Evolutionary conservation across 2,329 filamentous ascomycete species (phyloP), one percentile per base, ranked within the genome.

Genomic region (Colletotrichum aenigma): DNA sequence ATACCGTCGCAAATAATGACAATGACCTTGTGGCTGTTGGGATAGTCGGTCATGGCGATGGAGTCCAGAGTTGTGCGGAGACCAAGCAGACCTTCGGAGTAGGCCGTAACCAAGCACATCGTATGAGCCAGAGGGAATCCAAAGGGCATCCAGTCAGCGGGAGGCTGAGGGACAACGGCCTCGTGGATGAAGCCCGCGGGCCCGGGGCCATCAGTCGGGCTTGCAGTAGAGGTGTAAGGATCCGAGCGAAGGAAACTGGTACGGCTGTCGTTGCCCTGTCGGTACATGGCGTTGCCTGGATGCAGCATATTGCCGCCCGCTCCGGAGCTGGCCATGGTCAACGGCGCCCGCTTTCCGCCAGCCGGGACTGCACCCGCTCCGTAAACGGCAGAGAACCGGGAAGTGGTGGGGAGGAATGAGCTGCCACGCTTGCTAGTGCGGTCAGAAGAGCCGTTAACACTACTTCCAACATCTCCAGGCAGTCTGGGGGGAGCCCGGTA

Each of bases 11-110:
- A 99, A 80, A 99, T 95, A 80, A 98, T 95, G 76, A 99, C 90
- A 80, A 99, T 97, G 32, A 96, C 92, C 86, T 99, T 99, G 90
- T 99, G 97, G 84, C 96, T 98, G 89, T 99, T 99, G 66, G 97
- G 97, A 81, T 99, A 99, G 84, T 99, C 97, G 4, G 97, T 99
- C 86, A 95, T 98, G 66, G 96, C 97, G 82, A 99, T 94, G 1
- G 97, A 99, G 86, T 99, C 96, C 32, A 99, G 88, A 1, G 97
- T 99, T 1, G 96, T 98, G 64, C 97, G 94, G 71, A 99, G 91
- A 81, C 96, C 97, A 76, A 98, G 94, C 78, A 94, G 95, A 78
- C 97, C 97, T 87, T 99, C 97, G 0, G 97, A 99, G 84, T 99
- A 99, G 21, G 96, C 96, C 30, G 97, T 99, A 66, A 99, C 96